phyloP scores from a whole-genome alignment of 129 eudicot species.

The Heracleum sosnowskyi region DNA sequence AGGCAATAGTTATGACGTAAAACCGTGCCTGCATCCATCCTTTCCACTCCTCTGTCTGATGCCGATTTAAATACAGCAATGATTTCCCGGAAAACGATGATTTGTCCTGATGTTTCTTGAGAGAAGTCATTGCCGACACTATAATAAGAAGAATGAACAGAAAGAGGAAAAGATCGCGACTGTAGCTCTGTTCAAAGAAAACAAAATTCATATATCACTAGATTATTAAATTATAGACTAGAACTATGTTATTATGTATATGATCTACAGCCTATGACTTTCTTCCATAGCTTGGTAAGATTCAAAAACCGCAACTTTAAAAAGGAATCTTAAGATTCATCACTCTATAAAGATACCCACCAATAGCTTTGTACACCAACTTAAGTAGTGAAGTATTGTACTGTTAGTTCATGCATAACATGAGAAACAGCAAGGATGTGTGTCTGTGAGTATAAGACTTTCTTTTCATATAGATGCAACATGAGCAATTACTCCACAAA shows the following conservation, averaged over 20 bases:
- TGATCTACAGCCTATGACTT: neutral
- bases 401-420: neutral
- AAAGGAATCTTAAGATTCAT: neutral
- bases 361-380: neutral
- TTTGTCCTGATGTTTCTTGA: constrained; percentile 68
- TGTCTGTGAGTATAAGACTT: neutral
- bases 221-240: neutral
- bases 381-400: neutral
- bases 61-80: constrained; percentile 75
- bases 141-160: constrained; percentile 77
- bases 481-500: neutral
- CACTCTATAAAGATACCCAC: neutral
- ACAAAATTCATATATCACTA: neutral
- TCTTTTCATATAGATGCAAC: neutral
- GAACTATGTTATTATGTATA: neutral
- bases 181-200: constrained; percentile 4
- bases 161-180: constrained; percentile 71
- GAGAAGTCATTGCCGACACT: constrained; percentile 68
- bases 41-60: constrained; percentile 95
- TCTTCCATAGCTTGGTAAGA: neutral
- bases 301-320: neutral
- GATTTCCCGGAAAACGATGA: constrained; percentile 68
- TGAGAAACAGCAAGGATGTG: neutral
- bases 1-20: neutral
- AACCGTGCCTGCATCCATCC: constrained; percentile 86